Conservation (phyloP, 2,329 filamentous ascomycete species). For the Xylariaceae sp. region DNA sequence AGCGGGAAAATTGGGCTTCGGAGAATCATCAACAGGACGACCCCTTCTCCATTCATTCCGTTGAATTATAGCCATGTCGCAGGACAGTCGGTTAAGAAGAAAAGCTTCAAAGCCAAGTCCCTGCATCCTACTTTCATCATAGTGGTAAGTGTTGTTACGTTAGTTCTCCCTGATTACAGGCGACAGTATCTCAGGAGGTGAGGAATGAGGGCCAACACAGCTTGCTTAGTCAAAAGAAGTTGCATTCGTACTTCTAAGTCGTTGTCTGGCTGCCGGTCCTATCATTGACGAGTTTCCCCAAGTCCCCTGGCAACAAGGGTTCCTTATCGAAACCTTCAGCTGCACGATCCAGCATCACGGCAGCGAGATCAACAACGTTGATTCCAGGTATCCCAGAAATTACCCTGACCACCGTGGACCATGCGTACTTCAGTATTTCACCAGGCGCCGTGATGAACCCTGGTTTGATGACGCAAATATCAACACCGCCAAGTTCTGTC, state of each 20-base stretch:
- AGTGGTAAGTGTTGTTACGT: too few relatives aligned
- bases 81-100: too few relatives aligned
- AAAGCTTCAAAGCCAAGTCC: too few relatives aligned
- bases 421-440: conserved; percentile 11
- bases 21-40: conserved; percentile 3
- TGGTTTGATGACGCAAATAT: conserved; percentile 34
- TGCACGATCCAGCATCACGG: conserved; percentile 40
- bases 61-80: too few relatives aligned
- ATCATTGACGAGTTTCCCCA: conserved; percentile 21
- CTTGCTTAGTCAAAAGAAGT: too few relatives aligned
- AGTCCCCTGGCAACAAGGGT: conserved; percentile 37
- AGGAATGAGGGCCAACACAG: too few relatives aligned
- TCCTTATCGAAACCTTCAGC: conserved; percentile 43
- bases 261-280: neutral
- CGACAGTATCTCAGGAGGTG: too few relatives aligned
- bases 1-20: conserved; percentile 11
- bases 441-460: conserved; percentile 36
- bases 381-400: conserved; percentile 31
- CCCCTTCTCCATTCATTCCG: conserved; percentile 2
- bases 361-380: conserved; percentile 32
- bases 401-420: conserved; percentile 14
- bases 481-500: conserved; percentile 33
- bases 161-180: too few relatives aligned
- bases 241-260: too few relatives aligned
- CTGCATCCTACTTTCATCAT: too few relatives aligned